Conservation (phyloP, 2,329 filamentous ascomycete species). For the Eutypa lata region DNA sequence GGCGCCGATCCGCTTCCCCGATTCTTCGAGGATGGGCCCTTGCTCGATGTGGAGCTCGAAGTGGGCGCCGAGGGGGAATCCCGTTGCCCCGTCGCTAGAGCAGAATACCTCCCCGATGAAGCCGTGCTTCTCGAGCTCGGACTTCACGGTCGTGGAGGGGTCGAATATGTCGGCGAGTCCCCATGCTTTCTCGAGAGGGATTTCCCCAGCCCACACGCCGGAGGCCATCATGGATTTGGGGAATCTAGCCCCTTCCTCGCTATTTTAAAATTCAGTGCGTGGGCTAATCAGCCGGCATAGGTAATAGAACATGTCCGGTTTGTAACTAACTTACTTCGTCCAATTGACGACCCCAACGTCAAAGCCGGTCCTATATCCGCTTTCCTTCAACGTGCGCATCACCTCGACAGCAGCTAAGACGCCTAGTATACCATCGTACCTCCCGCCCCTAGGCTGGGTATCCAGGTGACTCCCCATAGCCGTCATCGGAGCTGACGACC, state of each 20-base stretch:
- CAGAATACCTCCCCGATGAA: conserved; percentile 61
- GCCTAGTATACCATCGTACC: conserved; percentile 77
- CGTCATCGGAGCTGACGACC: conserved; percentile 66
- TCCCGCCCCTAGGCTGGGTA: conserved; percentile 61
- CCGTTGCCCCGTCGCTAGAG: conserved; percentile 36
- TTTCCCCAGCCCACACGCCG: conserved; percentile 72
- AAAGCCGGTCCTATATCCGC: conserved; percentile 64
- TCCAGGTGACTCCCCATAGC: conserved; percentile 69
- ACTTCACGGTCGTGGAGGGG: conserved; percentile 60
- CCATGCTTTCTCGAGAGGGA: conserved; percentile 59
- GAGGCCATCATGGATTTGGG: conserved; percentile 72
- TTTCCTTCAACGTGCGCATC: conserved; percentile 64
- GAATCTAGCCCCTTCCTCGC: conserved; percentile 79
- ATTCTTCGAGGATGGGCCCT: conserved; percentile 68
- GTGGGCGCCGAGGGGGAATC: conserved; percentile 64
- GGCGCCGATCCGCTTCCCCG: conserved; percentile 62
- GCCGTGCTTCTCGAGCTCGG: conserved; percentile 68
- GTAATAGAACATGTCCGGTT: too few species aligned
- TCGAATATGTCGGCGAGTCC: conserved; percentile 59
- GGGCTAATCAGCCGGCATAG: neutral
- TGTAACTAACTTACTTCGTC: conserved; percentile 60
- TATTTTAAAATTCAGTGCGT: conserved; percentile 25
- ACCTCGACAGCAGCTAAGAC: conserved; percentile 72
- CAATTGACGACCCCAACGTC: conserved; percentile 75
- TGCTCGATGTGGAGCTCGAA: conserved; percentile 88